These are phyloP conservation scores for Pythium aristosporum DNA, from an alignment of 352 stramenopile species.

Conservation along the genomic window DNA sequence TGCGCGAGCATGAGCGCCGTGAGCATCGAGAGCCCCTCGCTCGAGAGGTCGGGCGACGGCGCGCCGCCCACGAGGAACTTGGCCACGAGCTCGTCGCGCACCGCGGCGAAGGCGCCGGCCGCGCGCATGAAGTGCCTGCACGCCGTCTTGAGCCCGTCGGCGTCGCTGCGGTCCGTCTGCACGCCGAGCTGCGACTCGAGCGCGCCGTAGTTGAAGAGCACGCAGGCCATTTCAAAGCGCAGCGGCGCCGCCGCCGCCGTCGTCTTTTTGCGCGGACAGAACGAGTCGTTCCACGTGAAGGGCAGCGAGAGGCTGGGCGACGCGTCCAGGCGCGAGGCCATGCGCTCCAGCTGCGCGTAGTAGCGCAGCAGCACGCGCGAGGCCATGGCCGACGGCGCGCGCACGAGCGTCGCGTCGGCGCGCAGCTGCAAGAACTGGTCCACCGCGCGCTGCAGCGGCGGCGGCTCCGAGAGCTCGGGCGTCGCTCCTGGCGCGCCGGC, in stretches of 20 bases:
- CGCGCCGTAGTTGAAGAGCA: conserved; percentile 89
- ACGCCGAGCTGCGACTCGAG: conserved; percentile 82
- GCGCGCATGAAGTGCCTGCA: conserved; percentile 86
- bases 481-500: background rate
- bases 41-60: conserved; percentile 57
- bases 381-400: conserved; percentile 64
- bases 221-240: conserved; percentile 71
- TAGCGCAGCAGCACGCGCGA: conserved; percentile 75
- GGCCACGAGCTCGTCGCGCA: conserved; percentile 56
- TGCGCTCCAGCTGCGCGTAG: conserved; percentile 67
- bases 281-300: conserved; percentile 92
- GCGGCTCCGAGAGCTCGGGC: background rate
- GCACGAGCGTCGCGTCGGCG: conserved; percentile 67
- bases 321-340: conserved; percentile 61
- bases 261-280: conserved; percentile 85
- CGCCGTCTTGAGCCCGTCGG: conserved; percentile 78
- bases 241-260: conserved; percentile 52
- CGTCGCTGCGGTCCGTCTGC: conserved; percentile 67
- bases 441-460: conserved; percentile 35
- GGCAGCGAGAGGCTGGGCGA: conserved; percentile 46
- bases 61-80: conserved; percentile 30
- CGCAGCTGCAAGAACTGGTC: conserved; percentile 58
- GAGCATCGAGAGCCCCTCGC: conserved; percentile 70
- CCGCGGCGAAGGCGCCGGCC: conserved; percentile 64
- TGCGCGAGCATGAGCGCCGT: conserved; percentile 79